Evolutionary conservation across 805 yeast species (phyloP).

Genomic region (Wickerhamiella domercqiae): DNA sequence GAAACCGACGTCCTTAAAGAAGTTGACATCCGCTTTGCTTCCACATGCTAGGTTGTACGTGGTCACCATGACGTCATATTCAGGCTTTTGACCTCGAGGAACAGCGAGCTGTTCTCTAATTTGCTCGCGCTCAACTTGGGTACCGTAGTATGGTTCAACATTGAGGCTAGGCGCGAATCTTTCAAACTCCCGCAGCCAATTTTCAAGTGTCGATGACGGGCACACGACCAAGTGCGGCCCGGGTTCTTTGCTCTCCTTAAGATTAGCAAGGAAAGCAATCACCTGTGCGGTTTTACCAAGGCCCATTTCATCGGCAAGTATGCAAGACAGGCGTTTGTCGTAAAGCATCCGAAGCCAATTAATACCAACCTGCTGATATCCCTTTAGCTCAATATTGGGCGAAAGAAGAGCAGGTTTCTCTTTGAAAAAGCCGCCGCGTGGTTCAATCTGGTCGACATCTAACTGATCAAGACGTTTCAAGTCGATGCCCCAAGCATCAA

Average conservation of each 20-base stretch:
- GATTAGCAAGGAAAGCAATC: slow-evolving; percentile 74
- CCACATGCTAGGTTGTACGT: slow-evolving; percentile 90
- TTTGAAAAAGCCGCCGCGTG: slow-evolving; percentile 31
- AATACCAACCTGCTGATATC: slow-evolving; percentile 91
- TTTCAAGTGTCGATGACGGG: slow-evolving; percentile 91
- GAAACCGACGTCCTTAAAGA: slow-evolving; percentile 57
- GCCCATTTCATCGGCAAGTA: slow-evolving; percentile 96
- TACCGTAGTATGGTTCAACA: slow-evolving; percentile 90
- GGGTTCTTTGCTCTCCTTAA: slow-evolving; percentile 46
- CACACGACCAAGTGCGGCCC: slow-evolving; percentile 92
- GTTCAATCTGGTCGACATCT: slow-evolving; percentile 26
- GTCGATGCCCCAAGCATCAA: slow-evolving; percentile 78
- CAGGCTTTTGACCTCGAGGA: slow-evolving; percentile 31
- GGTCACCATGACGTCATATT: slow-evolving; percentile 86
- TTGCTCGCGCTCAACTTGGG: slow-evolving; percentile 70
- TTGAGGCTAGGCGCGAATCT: slow-evolving; percentile 68
- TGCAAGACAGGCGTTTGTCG: slow-evolving; percentile 68
- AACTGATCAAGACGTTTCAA: slow-evolving; percentile 52
- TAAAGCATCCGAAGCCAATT: slow-evolving; percentile 83
- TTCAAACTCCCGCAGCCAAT: slow-evolving; percentile 90
- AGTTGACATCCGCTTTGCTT: slow-evolving; percentile 62
- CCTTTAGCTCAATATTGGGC: slow-evolving; percentile 52
- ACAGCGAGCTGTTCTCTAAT: slow-evolving; percentile 52
- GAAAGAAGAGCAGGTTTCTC: slow-evolving; percentile 59
- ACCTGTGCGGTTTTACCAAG: slow-evolving; percentile 95